Percentiles rank a stretch among this genome's conserved stretches.
These are phyloP conservation scores for Fomitopsis pulvina DNA, from an alignment of 768 basidiomycete genomes.

Conservation along the genomic window DNA sequence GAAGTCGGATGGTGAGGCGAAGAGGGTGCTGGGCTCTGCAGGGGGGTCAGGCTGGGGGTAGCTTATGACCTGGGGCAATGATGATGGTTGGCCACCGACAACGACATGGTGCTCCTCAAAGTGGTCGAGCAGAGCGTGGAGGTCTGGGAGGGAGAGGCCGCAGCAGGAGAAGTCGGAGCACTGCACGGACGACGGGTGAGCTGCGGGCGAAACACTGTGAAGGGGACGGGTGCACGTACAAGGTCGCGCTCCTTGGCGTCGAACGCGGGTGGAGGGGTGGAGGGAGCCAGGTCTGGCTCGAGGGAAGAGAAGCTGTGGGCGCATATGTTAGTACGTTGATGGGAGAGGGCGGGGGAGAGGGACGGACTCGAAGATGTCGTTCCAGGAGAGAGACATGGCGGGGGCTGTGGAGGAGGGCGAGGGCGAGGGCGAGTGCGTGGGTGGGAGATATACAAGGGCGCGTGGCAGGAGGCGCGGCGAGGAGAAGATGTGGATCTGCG, in stretches of 20 bases:
- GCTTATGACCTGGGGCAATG: slow-evolving; percentile 20
- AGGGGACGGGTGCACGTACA: not conserved
- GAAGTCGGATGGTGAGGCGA: not conserved
- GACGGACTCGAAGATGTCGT: slow-evolving; percentile 2
- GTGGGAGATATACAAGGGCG: not conserved
- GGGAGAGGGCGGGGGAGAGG: not conserved
- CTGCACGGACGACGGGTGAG: slow-evolving; percentile 16
- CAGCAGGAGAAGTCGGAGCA: slow-evolving; percentile 45
- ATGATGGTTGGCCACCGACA: slow-evolving; percentile 14
- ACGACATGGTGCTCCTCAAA: slow-evolving; percentile 39
- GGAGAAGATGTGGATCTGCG: not conserved
- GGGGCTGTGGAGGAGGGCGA: not conserved
- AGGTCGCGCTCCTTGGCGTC: not conserved
- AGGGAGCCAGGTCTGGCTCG: not conserved
- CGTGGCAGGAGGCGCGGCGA: not conserved
- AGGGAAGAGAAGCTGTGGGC: not conserved
- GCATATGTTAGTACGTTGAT: not conserved
- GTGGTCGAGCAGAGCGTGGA: slow-evolving; percentile 47
- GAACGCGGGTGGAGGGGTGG: not conserved
- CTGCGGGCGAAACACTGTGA: not conserved
- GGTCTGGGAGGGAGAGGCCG: slow-evolving; percentile 35
- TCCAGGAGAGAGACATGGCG: not conserved
- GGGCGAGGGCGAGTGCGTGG: slow-evolving; percentile 1
- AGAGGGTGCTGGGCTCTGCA: slow-evolving; percentile 9
- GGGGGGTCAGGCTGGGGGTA: slow-evolving; percentile 27